Evolutionary conservation across 2,329 filamentous ascomycete species (phyloP).

Genomic region (Pyricularia grisea): DNA sequence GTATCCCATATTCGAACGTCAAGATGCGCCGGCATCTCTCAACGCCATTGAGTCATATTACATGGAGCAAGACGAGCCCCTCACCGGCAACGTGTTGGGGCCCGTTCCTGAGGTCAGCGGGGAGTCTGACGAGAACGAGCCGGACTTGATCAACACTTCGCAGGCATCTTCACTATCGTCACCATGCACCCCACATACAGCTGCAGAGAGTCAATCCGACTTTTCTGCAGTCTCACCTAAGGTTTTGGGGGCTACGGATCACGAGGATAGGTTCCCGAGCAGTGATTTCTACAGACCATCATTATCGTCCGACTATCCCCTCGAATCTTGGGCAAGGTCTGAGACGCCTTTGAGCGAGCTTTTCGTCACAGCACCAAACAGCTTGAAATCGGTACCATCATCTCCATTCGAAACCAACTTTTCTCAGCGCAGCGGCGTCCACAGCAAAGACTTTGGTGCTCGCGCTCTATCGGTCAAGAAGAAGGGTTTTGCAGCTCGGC

Average conservation of each 20-base stretch:
- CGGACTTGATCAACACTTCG: background rate
- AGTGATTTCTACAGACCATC: background rate
- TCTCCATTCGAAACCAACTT: background rate
- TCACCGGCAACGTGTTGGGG: slow-evolving; percentile 18
- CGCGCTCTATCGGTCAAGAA: background rate
- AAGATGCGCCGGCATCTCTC: background rate
- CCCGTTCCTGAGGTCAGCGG: slow-evolving; percentile 24
- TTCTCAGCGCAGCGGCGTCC: background rate
- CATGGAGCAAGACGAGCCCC: background rate
- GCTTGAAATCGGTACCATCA: background rate
- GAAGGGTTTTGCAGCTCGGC: background rate
- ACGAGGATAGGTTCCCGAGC: background rate
- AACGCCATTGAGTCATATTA: background rate
- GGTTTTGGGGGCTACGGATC: background rate
- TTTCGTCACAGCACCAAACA: slow-evolving; percentile 2
- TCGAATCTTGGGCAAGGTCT: background rate
- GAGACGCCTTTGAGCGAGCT: background rate
- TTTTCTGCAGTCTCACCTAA: background rate
- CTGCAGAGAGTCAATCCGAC: background rate
- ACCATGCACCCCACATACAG: background rate
- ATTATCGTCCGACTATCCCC: background rate
- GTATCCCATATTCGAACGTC: slow-evolving; percentile 10
- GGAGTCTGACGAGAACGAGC: slow-evolving; percentile 15
- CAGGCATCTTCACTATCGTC: background rate
- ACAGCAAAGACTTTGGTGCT: background rate